A percentile compares a stretch with the other conserved stretches of the same genome.
phyloP scores from a whole-genome alignment of 1,139 yeast genomes.

The Magnusiomyces paraingens region DNA sequence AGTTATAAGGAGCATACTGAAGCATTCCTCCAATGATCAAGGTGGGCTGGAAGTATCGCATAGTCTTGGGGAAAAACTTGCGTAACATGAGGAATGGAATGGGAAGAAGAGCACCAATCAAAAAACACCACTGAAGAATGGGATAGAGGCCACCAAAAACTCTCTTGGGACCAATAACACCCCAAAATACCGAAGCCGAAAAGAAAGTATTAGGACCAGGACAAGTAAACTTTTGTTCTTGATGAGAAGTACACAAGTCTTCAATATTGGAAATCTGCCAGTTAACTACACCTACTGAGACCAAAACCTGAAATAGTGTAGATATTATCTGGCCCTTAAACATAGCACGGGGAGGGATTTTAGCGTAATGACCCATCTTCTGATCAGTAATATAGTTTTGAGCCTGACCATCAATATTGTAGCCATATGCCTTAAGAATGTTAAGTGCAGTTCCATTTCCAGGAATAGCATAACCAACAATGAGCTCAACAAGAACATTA shows the following conservation, averaged over 20 bases:
- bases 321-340: conserved; percentile 54
- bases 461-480: conserved; percentile 57
- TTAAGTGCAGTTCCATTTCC: conserved; percentile 57
- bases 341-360: conserved; percentile 54
- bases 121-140: conserved; percentile 43
- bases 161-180: conserved; percentile 55
- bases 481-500: conserved; percentile 49
- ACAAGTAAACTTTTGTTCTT: conserved; percentile 32
- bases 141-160: conserved; percentile 45
- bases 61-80: conserved; percentile 25
- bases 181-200: conserved; percentile 44
- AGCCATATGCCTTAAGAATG: conserved; percentile 51
- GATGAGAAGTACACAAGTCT: conserved; percentile 42
- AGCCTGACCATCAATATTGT: conserved; percentile 58
- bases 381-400: conserved; percentile 49
- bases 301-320: conserved; percentile 33
- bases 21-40: conserved; percentile 37
- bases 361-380: conserved; percentile 55
- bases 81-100: conserved; percentile 36
- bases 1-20: conserved; percentile 38
- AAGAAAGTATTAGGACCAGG: conserved; percentile 33
- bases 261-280: conserved; percentile 45
- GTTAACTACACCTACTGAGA: conserved; percentile 47
- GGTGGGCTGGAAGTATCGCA: conserved; percentile 29
- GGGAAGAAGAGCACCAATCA: conserved; percentile 45